Percentiles rank a stretch among this genome's conserved stretches.
Conservation (phyloP, 2,329 filamentous ascomycete species). For the Hypoxylon sp. region DNA sequence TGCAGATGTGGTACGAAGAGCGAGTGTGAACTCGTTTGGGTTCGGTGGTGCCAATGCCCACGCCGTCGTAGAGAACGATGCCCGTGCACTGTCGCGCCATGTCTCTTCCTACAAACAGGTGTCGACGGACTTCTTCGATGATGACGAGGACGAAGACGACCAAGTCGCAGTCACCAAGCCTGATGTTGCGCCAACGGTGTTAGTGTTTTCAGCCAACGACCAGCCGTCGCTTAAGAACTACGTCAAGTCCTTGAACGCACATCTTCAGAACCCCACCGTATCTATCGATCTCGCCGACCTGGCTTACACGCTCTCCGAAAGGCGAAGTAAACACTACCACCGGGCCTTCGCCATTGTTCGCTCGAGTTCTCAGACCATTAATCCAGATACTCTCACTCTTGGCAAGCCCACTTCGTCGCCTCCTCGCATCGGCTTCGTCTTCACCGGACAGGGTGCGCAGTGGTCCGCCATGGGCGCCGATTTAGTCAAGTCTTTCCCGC, state of each 20-base stretch:
- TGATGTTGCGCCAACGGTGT: neutral
- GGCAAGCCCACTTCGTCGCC: constrained; percentile 4
- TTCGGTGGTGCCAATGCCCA: constrained; percentile 54
- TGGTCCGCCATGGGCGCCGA: constrained; percentile 44
- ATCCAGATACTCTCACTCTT: neutral
- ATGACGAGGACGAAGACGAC: neutral
- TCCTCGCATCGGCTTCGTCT: constrained; percentile 32
- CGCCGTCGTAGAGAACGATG: constrained; percentile 37
- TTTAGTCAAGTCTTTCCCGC: constrained; percentile 25
- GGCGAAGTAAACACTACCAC: constrained; percentile 38
- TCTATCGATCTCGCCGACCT: constrained; percentile 42
- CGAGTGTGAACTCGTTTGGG: too few relatives aligned
- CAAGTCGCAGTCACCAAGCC: constrained; percentile 5
- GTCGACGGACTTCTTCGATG: constrained; percentile 2
- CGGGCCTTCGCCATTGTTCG: constrained; percentile 41
- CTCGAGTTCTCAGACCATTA: constrained; percentile 7
- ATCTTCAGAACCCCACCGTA: constrained; percentile 47
- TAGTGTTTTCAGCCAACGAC: constrained; percentile 47
- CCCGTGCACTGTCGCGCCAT: neutral
- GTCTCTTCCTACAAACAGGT: constrained; percentile 21
- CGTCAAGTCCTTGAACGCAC: constrained; percentile 36
- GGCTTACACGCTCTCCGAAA: constrained; percentile 48
- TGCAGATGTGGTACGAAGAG: too few relatives aligned
- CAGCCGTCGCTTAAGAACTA: constrained; percentile 40
- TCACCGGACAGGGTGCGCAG: constrained; percentile 46